Evolutionary conservation across 2,329 filamentous ascomycete species (phyloP), one percentile per base, ranked within the genome.

Genomic region (Aspergillus ochraceus): DNA sequence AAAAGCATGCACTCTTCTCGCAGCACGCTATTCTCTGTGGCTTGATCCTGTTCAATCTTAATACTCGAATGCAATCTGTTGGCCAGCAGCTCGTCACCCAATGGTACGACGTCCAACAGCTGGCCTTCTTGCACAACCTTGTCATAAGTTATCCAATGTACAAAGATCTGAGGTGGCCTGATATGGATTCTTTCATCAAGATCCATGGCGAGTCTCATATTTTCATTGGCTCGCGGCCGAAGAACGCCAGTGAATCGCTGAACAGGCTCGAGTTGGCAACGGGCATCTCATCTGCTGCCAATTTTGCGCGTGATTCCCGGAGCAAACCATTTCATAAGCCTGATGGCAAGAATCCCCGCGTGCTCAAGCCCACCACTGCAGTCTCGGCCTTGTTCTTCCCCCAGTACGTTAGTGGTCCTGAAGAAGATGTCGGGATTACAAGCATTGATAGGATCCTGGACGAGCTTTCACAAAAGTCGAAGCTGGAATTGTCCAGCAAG

Each of bases 91-190:
- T 71, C 30, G 62, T 70, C 20, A 71, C 57, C 4, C 61, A 68
- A 57, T 71, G 69, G 69, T 69, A 69, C 46, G 66, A 71, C 39
- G 68, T 72, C 30, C 67, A 69, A 42, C 66, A 69, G 55, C 47
- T 73, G 52, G 71, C 69, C 14, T 73, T 71, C 50, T 65, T 72
- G 57, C 55, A 71, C 61, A 72, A 72, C 29, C 66, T 72, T 14
- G 60, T 70, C 45, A 64, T 58, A 24, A 57, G 60, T n/a, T 20
- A 22, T 32, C 54, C 55, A 47, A 36, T 22, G 10, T 55, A 65
- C 47, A 63, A 61, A 49, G 45, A 67, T 46, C 14, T 72, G 55
- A 62, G 47, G 12, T 73, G 68, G 70, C 69, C 69, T 55, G 69
- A 73, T 53, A 72, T 73, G 60, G 69, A 72, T 19, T 53, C 68